Base-by-base conservation (phyloP, 371 early-diverging fungal genomes). In the Lichtheimia corymbifera region DNA sequence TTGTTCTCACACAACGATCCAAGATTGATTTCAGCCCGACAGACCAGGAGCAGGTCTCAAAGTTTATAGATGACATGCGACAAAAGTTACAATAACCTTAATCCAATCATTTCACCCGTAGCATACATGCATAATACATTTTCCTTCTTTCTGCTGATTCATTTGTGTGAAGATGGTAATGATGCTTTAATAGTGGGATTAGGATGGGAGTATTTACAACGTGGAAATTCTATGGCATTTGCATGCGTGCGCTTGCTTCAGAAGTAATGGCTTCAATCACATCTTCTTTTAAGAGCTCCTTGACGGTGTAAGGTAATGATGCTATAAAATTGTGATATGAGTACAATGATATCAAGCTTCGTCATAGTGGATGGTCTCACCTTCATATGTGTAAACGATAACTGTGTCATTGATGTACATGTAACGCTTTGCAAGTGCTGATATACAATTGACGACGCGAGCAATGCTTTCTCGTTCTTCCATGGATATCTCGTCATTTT, bases 321-420 rank as follows among this genome's bases (percentile, higher is more conserved):
- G 91, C 93, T 75, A 62, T 12, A 18, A 24, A 53, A 43, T 15
- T 15, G 56, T 22, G 27, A 53, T 13, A 42, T 57, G 28, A 61
- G 41, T 7, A 47, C n/a, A 44, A 7, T 5, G 40, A 41, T 20
- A 44, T 15, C 35, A 35, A 14, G 20, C 18, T 25, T 24, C 4
- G 13, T 20, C 25, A 18, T 45, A 13, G 13, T 54, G 27, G 18
- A 17, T 43, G 6, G 6, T 24, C 52, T 63, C 64, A 72, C 76
- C 76, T 72, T 97, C 97, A 71, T 91, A 95, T 41, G 93, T 91
- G 67, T 91, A 93, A 42, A 88, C 83, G 62, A 97, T 89, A 55
- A 88, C 80, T 35, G 93, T 85, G 52, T 97, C 96, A 61, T 88
- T 91, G 68, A 97, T 93, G 51, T 85, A 79, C 73, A 88, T 83